Evolutionary conservation across 768 basidiomycete species (phyloP).

Genomic region (Coprinopsis cinerea): DNA sequence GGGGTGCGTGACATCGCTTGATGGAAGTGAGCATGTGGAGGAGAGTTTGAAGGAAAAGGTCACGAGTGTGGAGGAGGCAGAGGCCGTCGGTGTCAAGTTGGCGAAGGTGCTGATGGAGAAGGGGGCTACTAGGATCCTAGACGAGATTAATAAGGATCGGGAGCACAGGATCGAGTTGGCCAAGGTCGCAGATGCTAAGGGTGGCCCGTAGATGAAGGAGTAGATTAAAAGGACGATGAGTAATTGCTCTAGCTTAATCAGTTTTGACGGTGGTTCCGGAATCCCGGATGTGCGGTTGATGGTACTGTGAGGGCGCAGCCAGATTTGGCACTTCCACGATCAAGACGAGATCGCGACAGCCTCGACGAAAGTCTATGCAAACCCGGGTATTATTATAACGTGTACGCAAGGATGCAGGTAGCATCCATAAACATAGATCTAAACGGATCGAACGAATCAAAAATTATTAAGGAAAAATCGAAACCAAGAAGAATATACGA

Average conservation of each 20-base stretch:
- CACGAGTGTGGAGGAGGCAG: slow-evolving; percentile 49
- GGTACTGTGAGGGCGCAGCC: no score
- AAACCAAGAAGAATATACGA: no score
- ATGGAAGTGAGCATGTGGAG: slow-evolving; percentile 69
- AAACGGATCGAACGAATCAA: neutral
- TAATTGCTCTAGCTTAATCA: no score
- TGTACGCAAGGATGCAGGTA: neutral
- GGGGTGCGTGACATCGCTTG: slow-evolving; percentile 80
- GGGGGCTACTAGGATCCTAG: slow-evolving; percentile 77
- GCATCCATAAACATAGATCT: neutral
- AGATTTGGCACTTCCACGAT: no score
- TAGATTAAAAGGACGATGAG: no score
- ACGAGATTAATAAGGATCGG: slow-evolving; percentile 76
- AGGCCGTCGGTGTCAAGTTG: slow-evolving; percentile 59
- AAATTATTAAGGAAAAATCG: neutral
- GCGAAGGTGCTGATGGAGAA: slow-evolving; percentile 57
- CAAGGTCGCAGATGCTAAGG: no score
- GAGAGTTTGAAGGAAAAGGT: slow-evolving; percentile 52
- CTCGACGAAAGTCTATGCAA: neutral
- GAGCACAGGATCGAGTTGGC: no score
- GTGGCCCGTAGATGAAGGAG: no score
- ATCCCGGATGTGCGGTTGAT: no score
- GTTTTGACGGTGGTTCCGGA: no score
- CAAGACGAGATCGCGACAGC: no score
- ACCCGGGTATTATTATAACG: neutral